Evolutionary conservation across 768 basidiomycete species (phyloP), one percentile per base, ranked within the genome.

Genomic region (Mycena crocata): DNA sequence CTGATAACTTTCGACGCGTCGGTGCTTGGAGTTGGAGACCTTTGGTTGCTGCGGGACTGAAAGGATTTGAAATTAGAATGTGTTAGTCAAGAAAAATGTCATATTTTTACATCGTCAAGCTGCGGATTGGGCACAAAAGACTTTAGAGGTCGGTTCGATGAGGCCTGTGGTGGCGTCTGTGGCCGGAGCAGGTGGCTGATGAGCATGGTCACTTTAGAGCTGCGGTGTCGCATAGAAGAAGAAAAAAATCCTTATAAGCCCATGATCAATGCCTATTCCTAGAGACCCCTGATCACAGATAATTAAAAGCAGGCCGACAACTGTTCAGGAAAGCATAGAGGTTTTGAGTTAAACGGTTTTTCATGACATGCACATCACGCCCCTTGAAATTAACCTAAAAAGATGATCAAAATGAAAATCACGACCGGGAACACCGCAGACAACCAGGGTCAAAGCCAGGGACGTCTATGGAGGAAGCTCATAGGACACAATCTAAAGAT

Each of bases 121-220:
- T 52, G 63, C 5, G 35, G 26, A 46, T 58, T 23, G 23, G 54
- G 23, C 17, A 34, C 39, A n/a, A 51, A 46, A 34, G 65, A 31
- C 10, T 50, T 50, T 40, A 10, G 49, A 45, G 45, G 52, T 35
- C 5, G n/a, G 54, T 19, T 48, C 44, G 62, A 40, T 1, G 67
- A 60, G 15, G 40, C 32, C 52, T 58, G 62, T 17, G 57, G 51
- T 13, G 62, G 60, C 4, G 46, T 35, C 21, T 42, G 60, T 15
- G 64, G 66, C 44, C 68, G 66, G 15, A 64, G 69, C 48, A 69
- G 60, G 26, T 62, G 59, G 62, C 63, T 70, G 37, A 70, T 70
- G 52, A 67, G 63, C 69, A 70, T 70, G 46, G 42, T 54, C 21
- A 58, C 49, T 56, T 34, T 35, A 51, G 48, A 37, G 26, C 31